Percentiles rank a stretch among this genome's conserved stretches.
Conservation (phyloP, 176 grass and related monocot species). For the Carex littledalei region DNA sequence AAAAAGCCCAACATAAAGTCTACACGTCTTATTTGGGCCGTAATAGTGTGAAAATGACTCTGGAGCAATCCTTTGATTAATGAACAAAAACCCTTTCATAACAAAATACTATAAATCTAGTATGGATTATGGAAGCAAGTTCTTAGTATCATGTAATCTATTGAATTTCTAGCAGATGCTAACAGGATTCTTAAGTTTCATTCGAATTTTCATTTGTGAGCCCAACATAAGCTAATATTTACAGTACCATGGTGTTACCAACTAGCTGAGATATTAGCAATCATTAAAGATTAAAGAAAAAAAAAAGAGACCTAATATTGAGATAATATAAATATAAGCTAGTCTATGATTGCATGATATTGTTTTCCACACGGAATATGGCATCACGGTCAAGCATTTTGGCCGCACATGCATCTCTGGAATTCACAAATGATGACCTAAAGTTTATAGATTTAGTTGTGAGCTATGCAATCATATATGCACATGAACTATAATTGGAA, state of each 20-base stretch:
- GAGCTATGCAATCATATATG: not conserved
- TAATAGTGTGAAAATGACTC: not conserved
- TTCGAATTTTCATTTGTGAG: too few species aligned
- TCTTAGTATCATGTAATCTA: not conserved
- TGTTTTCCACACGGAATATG: constrained; percentile 8
- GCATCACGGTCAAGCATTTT: constrained; percentile 1
- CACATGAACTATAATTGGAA: constrained; percentile 12
- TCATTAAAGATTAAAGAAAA: not conserved
- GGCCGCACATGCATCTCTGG: constrained; percentile 7
- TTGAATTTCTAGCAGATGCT: not conserved
- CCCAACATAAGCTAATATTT: too few species aligned
- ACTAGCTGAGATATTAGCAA: not conserved
- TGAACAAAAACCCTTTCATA: not conserved
- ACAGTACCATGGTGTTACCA: too few species aligned
- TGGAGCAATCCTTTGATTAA: not conserved
- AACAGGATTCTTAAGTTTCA: too few species aligned
- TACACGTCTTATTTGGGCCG: not conserved
- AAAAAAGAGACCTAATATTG: not conserved
- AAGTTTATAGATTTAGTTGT: not conserved
- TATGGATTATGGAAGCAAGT: not conserved
- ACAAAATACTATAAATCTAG: not conserved
- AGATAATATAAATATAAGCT: constrained; percentile 20
- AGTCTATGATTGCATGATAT: constrained; percentile 25
- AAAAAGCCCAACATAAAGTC: not conserved
- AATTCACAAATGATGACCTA: constrained; percentile 10